These are phyloP conservation scores for Eutrema salsugineum DNA, from an alignment of 441 rosid species.

Conservation along the genomic window DNA sequence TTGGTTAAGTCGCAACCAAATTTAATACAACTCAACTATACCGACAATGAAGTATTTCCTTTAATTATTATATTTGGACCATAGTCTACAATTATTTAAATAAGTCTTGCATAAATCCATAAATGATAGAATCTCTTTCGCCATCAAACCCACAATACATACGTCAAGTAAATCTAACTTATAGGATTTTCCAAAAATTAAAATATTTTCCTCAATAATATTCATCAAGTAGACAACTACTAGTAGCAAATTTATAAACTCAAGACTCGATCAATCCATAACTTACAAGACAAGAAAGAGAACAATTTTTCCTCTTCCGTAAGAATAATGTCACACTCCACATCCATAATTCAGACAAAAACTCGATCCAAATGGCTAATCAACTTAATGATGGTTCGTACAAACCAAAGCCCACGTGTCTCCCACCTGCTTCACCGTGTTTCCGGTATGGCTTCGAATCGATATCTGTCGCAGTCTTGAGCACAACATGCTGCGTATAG, in stretches of 20 bases:
- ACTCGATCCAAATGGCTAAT: neutral
- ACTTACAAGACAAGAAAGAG: constrained; percentile 18
- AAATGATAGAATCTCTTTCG: constrained; percentile 9
- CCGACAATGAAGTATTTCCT: constrained; percentile 20
- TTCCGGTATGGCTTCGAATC: constrained; percentile 1
- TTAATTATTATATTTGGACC: constrained; percentile 29
- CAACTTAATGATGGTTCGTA: constrained; percentile 9
- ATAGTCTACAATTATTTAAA: constrained; percentile 20
- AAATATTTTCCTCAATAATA: neutral
- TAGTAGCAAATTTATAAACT: neutral
- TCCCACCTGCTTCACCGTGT: constrained; percentile 14
- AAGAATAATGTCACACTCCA: constrained; percentile 13
- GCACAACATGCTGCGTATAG: constrained; percentile 57
- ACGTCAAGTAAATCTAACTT: constrained; percentile 26
- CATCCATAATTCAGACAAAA: constrained; percentile 6
- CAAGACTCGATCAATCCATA: neutral
- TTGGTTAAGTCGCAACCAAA: constrained; percentile 16
- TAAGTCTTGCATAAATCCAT: constrained; percentile 7
- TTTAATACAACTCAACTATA: constrained; percentile 27
- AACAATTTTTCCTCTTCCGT: neutral
- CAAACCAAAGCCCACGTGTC: constrained; percentile 16
- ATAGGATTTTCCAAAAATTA: neutral
- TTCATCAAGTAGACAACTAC: neutral
- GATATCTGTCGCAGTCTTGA: constrained; percentile 10
- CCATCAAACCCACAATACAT: neutral